These are phyloP conservation scores for Aspergillus proliferans DNA, from an alignment of 2,329 filamentous ascomycete genomes.

Conservation along the genomic window DNA sequence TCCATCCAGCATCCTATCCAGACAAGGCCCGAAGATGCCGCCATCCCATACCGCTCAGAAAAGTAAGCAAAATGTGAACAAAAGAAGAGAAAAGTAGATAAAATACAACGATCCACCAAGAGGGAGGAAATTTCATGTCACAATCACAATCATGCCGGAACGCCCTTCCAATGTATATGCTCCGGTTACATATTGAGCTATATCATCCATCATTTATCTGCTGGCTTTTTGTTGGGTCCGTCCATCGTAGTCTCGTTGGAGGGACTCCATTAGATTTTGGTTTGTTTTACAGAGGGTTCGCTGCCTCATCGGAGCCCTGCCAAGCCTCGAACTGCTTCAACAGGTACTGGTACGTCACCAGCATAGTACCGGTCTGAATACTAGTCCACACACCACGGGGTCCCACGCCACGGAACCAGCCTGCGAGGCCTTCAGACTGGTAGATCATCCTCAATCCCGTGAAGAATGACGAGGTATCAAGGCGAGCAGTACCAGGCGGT, in stretches of 20 bases:
- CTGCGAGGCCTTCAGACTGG: conserved; percentile 75
- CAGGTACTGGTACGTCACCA: conserved; percentile 88
- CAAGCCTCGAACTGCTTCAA: conserved; percentile 67
- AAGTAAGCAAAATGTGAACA: neutral
- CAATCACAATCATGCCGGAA: neutral
- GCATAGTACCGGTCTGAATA: conserved; percentile 92
- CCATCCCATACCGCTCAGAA: neutral
- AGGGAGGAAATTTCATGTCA: neutral
- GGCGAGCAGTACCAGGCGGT: conserved; percentile 67
- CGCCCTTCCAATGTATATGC: conserved; percentile 1
- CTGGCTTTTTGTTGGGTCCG: neutral
- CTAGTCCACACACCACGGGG: conserved; percentile 94
- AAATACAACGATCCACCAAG: neutral
- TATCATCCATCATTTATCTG: conserved; percentile 1
- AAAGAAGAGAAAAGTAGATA: neutral
- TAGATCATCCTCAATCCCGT: conserved; percentile 84
- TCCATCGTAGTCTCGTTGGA: neutral
- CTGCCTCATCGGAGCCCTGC: conserved; percentile 20
- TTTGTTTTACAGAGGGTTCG: conserved; percentile 10
- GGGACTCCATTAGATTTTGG: neutral
- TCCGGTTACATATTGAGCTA: neutral
- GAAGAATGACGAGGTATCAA: conserved; percentile 85
- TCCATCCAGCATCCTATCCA: neutral
- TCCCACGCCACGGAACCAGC: conserved; percentile 92
- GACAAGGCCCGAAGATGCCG: neutral